Evolutionary conservation across 257 asterid genomes (phyloP), one percentile per base, ranked within the genome.

Genomic region (Solanum phureja): DNA sequence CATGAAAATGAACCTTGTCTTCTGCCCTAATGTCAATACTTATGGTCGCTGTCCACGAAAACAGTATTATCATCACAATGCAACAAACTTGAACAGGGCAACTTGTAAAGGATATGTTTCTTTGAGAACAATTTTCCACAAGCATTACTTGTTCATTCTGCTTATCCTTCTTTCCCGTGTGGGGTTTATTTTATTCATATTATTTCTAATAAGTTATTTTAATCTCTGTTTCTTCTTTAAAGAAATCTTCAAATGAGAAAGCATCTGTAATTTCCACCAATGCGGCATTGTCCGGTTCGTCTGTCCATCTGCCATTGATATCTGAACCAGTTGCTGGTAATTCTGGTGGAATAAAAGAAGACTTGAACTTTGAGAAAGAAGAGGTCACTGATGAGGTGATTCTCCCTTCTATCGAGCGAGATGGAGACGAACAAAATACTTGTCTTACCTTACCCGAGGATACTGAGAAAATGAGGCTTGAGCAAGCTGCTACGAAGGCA

Each of bases 401-500:
- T 42, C 72, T 88, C 62, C 86, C 91, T 83, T 87, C 90, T 7
- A 44, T 84, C 35, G 84, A 89, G 85, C 92, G 84, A 86, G 92
- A 88, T 69, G 90, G 42, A 79, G 90, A 72, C 38, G 72, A 79
- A 64, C 83, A 88, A 83, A 84, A 87, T 31, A 29, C 73, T 23
- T 46, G 89, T 34, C 83, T 88, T 88, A 87, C 83, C 86, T 74
- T 38, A 77, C 68, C 87, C 8, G 88, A 88, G 87, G 91, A 86
- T 49, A 49, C 91, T 52, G 91, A 90, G 87, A 88, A 60, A 75
- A 49, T 42, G 90, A 86, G 44, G 89, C 94, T 88, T 84, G 94
- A 91, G 58, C 89, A 87, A 93, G 97, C 97, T 89, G 95, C 95
- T 87, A 87, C 82, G 29, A 90, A 90, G 74, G 89, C 87, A 23